Base-by-base conservation (phyloP, 192 early-diverging fungal species). In the Ambispora gerdemannii region DNA sequence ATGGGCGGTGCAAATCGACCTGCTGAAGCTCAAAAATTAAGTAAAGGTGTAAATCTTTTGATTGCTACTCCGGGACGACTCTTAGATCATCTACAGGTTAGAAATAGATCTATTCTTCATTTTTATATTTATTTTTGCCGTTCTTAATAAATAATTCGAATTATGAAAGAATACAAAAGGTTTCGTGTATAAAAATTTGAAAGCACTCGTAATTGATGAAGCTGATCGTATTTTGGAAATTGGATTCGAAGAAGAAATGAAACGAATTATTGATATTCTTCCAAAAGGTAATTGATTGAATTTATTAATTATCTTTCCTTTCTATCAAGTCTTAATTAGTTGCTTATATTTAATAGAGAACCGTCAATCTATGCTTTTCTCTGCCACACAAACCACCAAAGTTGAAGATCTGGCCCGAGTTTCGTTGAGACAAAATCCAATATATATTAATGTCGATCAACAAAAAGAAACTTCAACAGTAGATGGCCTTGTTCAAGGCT, bases 391-490 rank as follows among this genome's bases (percentile, higher is more conserved):
- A 78, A 98, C 97, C 1, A 98, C 96, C 51, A 97, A 98, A 83
- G 96, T 99, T 62, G 90, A 91, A 71, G 97, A 98, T 77, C 85
- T 99, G 19, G 97, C 96, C 27, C 88, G 97, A 66, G 93, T 99
- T n/a, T 98, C 97, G 36, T 83, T 99, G 47, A 94, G 94, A 80
- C 90, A 93, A 72, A 89, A 93, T 27, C 97, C 97, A 19, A 78
- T 99, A 51, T 99, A 99, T 82, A 97, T 99, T 83, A 99, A 99
- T 72, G 97, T 99, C 4, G 94, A 99, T 80, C 92, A 95, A 78
- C 84, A 92, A 80, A 97, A 96, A 81, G 95, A 97, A 32, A 90
- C 82, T 30, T 91, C 97, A 0, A 99, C 97, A 32, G 95, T 90
- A 4, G 96, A 97, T 60, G 93, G 93, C 20, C 85, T 99, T 51